These are phyloP conservation scores for Yamadazyma conglobata DNA, from an alignment of 1,139 yeast genomes.

Conservation along the genomic window DNA sequence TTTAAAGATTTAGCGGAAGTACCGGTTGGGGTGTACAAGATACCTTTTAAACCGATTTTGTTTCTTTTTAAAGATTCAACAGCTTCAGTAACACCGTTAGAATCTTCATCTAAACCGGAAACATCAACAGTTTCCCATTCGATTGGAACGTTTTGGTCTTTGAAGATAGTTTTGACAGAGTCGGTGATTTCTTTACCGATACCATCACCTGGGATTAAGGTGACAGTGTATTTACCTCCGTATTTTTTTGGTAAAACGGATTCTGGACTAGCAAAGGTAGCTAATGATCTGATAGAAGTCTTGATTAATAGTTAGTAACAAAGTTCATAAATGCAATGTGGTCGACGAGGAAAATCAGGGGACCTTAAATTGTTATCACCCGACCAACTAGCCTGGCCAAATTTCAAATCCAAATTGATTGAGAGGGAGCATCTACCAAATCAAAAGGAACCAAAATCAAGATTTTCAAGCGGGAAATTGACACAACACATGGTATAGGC, in stretches of 20 bases:
- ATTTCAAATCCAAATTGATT: too few species aligned
- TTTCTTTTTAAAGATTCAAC: slow-evolving; percentile 91
- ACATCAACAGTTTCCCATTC: slow-evolving; percentile 93
- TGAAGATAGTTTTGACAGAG: slow-evolving; percentile 87
- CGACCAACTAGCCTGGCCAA: too few species aligned
- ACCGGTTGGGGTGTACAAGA: slow-evolving; percentile 85
- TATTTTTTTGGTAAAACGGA: slow-evolving; percentile 80
- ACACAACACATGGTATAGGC: too few species aligned
- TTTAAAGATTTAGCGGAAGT: slow-evolving; percentile 63
- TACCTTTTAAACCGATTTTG: slow-evolving; percentile 96
- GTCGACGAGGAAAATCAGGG: too few species aligned
- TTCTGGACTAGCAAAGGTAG: slow-evolving; percentile 52
- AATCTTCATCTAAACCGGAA: slow-evolving; percentile 66
- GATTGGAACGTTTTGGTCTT: slow-evolving; percentile 81
- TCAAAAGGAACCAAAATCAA: too few species aligned
- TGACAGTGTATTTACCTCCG: slow-evolving; percentile 91
- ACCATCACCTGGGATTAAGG: slow-evolving; percentile 96
- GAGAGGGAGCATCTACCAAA: too few species aligned
- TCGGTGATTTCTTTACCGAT: slow-evolving; percentile 95
- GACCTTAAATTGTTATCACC: too few species aligned
- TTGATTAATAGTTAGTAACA: slow-evolving; percentile 14
- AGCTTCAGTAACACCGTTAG: slow-evolving; percentile 69
- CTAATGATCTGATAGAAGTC: slow-evolving; percentile 42
- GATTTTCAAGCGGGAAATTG: too few species aligned
- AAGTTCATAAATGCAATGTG: too few species aligned